phyloP scores from a whole-genome alignment of 192 early-diverging fungal genomes.

The Linnemannia exigua region DNA sequence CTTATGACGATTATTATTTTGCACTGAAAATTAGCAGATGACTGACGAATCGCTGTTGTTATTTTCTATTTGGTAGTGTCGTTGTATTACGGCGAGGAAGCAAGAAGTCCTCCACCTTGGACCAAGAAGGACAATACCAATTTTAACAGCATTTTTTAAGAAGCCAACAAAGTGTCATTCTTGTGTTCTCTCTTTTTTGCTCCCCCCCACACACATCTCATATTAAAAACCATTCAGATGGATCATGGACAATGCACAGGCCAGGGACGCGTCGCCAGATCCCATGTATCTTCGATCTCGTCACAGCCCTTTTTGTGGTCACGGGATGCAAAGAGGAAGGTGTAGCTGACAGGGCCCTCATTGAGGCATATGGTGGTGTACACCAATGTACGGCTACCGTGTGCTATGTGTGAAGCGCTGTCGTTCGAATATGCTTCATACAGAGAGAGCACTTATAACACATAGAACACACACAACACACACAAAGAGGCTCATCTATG shows the following conservation, averaged over 20 bases:
- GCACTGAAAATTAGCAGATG: too few relatives aligned
- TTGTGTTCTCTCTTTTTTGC: not conserved
- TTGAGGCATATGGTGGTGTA: too few relatives aligned
- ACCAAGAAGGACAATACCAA: constrained; percentile 11
- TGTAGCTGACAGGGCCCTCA: too few relatives aligned
- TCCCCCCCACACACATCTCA: not conserved
- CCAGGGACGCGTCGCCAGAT: not conserved
- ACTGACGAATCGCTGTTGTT: not conserved
- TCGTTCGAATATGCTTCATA: too few relatives aligned
- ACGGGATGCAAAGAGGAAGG: not conserved
- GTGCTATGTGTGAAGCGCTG: too few relatives aligned
- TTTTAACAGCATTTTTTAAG: constrained; percentile 3
- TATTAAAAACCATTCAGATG: not conserved
- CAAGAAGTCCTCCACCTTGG: constrained; percentile 26
- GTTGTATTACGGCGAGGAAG: not conserved
- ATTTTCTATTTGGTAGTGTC: constrained; percentile 7
- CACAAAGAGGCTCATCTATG: not conserved
- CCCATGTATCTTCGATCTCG: not conserved
- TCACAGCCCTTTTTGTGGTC: not conserved
- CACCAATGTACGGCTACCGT: too few relatives aligned
- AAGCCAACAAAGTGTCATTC: not conserved
- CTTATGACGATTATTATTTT: not conserved
- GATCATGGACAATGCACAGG: not conserved
- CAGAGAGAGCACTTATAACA: too few relatives aligned
- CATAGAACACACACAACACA: too few relatives aligned